These are phyloP conservation scores for Apiotrichum laibachii DNA, from an alignment of 1,284 basidiomycete species.

Conservation along the genomic window DNA sequence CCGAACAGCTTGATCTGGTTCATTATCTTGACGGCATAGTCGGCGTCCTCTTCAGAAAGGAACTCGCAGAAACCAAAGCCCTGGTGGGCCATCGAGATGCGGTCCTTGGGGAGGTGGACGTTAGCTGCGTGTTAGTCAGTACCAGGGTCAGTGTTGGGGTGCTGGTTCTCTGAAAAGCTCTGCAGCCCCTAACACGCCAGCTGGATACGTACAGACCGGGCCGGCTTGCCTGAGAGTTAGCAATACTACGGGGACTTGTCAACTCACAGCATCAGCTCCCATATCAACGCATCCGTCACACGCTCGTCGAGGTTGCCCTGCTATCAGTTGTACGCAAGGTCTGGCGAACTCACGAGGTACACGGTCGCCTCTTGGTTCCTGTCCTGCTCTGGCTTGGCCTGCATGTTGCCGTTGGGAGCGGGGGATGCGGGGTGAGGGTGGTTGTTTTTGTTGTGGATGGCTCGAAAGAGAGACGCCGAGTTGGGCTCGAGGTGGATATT, in stretches of 20 bases:
- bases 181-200: no score
- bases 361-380: slow-evolving; percentile 93
- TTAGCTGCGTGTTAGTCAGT: slow-evolving; percentile 62
- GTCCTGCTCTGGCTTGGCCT: slow-evolving; percentile 66
- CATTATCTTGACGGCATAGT: slow-evolving; percentile 99
- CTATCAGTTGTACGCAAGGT: neutral
- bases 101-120: slow-evolving; percentile 98
- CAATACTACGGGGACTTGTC: neutral
- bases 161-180: neutral
- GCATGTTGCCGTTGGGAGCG: slow-evolving; percentile 21
- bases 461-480: neutral
- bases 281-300: slow-evolving; percentile 87
- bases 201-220: slow-evolving; percentile 71
- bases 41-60: slow-evolving; percentile 93
- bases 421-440: neutral
- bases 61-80: slow-evolving; percentile 99
- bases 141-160: neutral
- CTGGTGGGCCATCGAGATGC: slow-evolving; percentile 96
- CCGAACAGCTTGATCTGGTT: slow-evolving; percentile 99
- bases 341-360: slow-evolving; percentile 64
- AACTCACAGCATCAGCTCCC: slow-evolving; percentile 87
- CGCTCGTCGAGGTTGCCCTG: slow-evolving; percentile 96
- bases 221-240: slow-evolving; percentile 69
- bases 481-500: neutral
- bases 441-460: neutral